Evolutionary conservation across 148 eudicot species (phyloP), one percentile per base, ranked within the genome.

Genomic region (Rhododendron mucronatum): DNA sequence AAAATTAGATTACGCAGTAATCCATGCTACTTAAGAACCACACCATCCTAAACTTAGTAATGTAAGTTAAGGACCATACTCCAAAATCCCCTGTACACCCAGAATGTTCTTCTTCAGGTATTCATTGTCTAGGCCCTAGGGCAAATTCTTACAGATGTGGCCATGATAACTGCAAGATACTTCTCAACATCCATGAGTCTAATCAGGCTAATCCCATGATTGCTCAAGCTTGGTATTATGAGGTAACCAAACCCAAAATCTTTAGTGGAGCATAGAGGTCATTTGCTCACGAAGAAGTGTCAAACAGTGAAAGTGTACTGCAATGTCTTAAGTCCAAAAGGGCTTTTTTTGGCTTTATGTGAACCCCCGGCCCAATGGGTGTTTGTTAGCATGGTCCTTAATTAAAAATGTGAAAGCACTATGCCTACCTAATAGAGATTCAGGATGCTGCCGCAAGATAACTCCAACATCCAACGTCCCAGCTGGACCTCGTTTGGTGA

Each of bases 181-280:
- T 57, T 35, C 35, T 61, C n/a, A 18, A 26, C 23, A 41, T 33
- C n/a, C 41, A 63, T 26, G 45, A 85, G 83, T 75, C 79, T 30
- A 65, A 9, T 65, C 59, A 69, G n/a, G 47, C 45, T 73, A 11
- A 86, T 51, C 39, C 37, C 47, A 44, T 5, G 28, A 45, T 15
- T 47, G 57, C 48, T 44, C n/a, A 87, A 82, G 33, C 77, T 75
- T 59, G 88, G 85, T 41, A 59, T 77, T 21, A 44, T 83, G 18
- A 2, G 23, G 48, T 16, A 75, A 48, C 35, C 65, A 28, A 69
- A 50, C 5, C 71, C 15, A 33, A 28, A 35, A 45, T 7, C 30
- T 37, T 2, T 10, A 30, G 30, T 13, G 20, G 67, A 39, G 39
- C n/a, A 1, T 10, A 7, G 9, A 8, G 16, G 7, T n/a, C 80